Percentiles rank a stretch among this genome's conserved stretches.
These are phyloP conservation scores for Diplodia corticola DNA, from an alignment of 2,329 filamentous ascomycete species.

Conservation along the genomic window DNA sequence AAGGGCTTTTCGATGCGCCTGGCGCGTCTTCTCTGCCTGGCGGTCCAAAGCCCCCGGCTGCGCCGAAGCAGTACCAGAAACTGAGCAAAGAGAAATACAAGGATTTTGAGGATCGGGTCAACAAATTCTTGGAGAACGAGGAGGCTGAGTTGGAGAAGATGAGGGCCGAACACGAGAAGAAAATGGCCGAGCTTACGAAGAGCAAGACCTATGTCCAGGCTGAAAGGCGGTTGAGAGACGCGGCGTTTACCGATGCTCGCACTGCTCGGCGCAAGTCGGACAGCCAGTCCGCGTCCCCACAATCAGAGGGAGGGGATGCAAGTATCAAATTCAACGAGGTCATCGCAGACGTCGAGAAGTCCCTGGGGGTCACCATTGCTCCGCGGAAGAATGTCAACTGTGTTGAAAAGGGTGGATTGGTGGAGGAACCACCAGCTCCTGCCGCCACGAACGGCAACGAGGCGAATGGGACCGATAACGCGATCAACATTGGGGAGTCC, in stretches of 20 bases:
- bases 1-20: conserved; percentile 73
- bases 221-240: conserved; percentile 72
- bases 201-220: conserved; percentile 69
- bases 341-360: conserved; percentile 69
- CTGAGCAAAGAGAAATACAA: conserved; percentile 76
- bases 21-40: conserved; percentile 32
- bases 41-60: conserved; percentile 31
- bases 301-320: conserved; percentile 30
- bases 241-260: conserved; percentile 60
- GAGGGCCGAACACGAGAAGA: conserved; percentile 74
- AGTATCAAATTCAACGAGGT: conserved; percentile 66
- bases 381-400: conserved; percentile 66
- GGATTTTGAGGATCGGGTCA: conserved; percentile 78
- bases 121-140: conserved; percentile 69
- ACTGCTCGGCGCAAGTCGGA: conserved; percentile 41
- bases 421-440: conserved; percentile 52
- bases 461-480: conserved; percentile 1
- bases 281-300: conserved; percentile 38
- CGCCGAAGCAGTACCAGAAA: conserved; percentile 53
- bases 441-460: conserved; percentile 33
- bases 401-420: conserved; percentile 74
- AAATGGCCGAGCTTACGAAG: conserved; percentile 72
- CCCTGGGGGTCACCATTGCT: conserved; percentile 66
- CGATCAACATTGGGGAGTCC: conserved; percentile 26
- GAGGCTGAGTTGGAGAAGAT: conserved; percentile 82